Evolutionary conservation across 164 flowering plant genomes (phyloP), one percentile per base, ranked within the genome.

Genomic region (Echeveria elegans): DNA sequence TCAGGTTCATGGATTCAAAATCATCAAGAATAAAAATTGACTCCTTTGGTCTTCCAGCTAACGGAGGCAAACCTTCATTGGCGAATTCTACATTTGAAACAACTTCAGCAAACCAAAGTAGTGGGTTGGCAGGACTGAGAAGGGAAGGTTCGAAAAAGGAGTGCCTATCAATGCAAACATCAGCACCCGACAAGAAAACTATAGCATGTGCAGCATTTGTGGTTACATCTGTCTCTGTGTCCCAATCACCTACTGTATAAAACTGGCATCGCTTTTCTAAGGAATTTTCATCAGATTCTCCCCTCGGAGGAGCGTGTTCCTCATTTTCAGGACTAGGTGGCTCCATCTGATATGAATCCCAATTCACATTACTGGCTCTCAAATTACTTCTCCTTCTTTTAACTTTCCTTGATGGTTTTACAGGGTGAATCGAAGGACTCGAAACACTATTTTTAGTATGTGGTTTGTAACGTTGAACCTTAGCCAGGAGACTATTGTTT

Each of bases 101-200:
- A 38, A 81, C 26, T n/a, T 61, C 75, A 37, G 84, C 81, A 75
- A 83, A 76, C 86, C 81, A 81, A 60, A 63, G 18, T 4, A 81
- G 73, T 21, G 59, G 30, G 21, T 63, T 64, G 16, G 10, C 14
- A 8, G 36, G 29, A 37, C 67, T 56, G 72, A 58, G 23, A 43
- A 63, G 59, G 59, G 40, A 59, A 12, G 65, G 65, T 38, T 66
- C 63, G 14, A 29, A 21, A 3, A 16, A 7, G 9, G 19, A 65
- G 26, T 62, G 56, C 38, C n/a, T 4, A 26, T 52, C 30, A 56
- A 21, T 59, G 47, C 68, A 68, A 29, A 71, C 26, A 21, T 30
- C 34, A 63, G 59, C 48, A 65, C 73, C 70, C 2, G 82, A 76
- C 48, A 81, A 75, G 37, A 62, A 64, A 70, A 77, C 68, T 18